These are phyloP conservation scores for Neopestalotiopsis clavispora DNA, from an alignment of 2,329 filamentous ascomycete genomes.

Conservation along the genomic window DNA sequence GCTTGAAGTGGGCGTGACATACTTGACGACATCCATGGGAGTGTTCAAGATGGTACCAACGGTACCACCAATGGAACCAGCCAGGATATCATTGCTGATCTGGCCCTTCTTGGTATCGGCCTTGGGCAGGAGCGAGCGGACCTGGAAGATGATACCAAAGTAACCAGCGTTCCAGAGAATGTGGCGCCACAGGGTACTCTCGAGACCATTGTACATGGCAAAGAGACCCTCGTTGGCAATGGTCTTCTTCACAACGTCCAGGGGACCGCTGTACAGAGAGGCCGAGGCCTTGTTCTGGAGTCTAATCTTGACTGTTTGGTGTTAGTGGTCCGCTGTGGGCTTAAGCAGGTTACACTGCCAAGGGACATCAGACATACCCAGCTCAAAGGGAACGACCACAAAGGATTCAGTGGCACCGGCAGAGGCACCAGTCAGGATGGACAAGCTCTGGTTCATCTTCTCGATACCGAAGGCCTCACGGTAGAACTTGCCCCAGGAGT, in stretches of 20 bases:
- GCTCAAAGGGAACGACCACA: conserved; percentile 91
- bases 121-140: conserved; percentile 81
- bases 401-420: conserved; percentile 96
- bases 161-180: conserved; percentile 57
- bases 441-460: conserved; percentile 91
- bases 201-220: conserved; percentile 94
- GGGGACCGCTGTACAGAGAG: conserved; percentile 81
- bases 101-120: conserved; percentile 81
- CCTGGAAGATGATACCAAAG: conserved; percentile 99
- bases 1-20: neutral
- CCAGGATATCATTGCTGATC: conserved; percentile 85
- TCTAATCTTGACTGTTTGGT: conserved; percentile 82
- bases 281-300: conserved; percentile 95
- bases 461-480: conserved; percentile 80
- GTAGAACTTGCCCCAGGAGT: conserved; percentile 97
- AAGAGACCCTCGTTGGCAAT: conserved; percentile 82
- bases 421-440: conserved; percentile 90
- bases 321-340: conserved; percentile 25
- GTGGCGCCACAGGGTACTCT: conserved; percentile 96
- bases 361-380: conserved; percentile 17
- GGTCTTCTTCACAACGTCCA: conserved; percentile 83
- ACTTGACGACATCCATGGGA: conserved; percentile 94
- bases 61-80: conserved; percentile 87
- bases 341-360: conserved; percentile 40
- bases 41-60: conserved; percentile 90